These are phyloP conservation scores for Lolium perenne DNA, from an alignment of 176 grass and related monocot species.

Conservation along the genomic window DNA sequence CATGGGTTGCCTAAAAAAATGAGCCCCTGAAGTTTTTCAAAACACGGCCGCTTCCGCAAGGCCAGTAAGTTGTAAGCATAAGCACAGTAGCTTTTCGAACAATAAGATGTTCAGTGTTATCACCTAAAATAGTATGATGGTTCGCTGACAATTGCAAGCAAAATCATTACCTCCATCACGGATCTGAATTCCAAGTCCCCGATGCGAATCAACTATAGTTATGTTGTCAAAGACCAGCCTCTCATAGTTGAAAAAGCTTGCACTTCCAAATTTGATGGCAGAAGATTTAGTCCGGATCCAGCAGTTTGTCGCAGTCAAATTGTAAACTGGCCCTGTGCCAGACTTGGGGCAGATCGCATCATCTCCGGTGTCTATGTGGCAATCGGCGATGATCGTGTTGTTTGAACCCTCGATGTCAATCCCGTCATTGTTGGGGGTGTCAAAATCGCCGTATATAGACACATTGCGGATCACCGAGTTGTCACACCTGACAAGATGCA, in stretches of 20 bases:
- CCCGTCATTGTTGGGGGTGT: conserved; percentile 84
- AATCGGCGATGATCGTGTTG: conserved; percentile 70
- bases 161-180: conserved; percentile 80
- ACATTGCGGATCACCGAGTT: conserved; percentile 69
- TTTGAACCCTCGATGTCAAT: conserved; percentile 90
- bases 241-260: conserved; percentile 64
- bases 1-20: background rate
- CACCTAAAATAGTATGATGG: background rate
- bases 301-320: conserved; percentile 72
- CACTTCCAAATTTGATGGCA: conserved; percentile 87
- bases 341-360: conserved; percentile 84
- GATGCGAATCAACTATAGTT: conserved; percentile 76
- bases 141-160: background rate
- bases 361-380: conserved; percentile 83
- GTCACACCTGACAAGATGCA: conserved; percentile 81
- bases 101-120: background rate
- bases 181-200: conserved; percentile 89
- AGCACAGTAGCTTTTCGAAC: background rate
- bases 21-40: background rate
- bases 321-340: conserved; percentile 63
- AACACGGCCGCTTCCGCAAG: background rate
- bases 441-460: conserved; percentile 77
- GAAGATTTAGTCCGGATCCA: conserved; percentile 91
- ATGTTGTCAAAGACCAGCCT: conserved; percentile 70
- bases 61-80: background rate